Base-by-base conservation (phyloP, 305 asterid genomes). In the Ruellia speciosa region DNA sequence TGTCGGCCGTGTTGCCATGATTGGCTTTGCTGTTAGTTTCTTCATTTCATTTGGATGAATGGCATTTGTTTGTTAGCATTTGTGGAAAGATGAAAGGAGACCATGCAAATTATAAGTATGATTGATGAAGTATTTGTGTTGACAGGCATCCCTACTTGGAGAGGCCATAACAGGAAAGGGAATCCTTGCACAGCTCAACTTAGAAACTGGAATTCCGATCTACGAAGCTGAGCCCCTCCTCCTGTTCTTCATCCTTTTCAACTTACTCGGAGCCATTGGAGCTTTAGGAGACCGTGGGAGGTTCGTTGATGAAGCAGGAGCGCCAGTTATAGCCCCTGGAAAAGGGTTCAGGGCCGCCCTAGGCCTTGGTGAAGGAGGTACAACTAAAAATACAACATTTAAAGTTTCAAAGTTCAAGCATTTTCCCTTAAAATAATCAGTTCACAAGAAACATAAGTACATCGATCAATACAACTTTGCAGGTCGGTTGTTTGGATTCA, bases 1-100 rank as follows among this genome's bases (percentile, higher is more conserved):
- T 70, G 97, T 90, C 14, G 97, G 97, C 24, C 95, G 97, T 48
- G 96, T 90, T 47, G 97, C 97, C 65, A 90, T 90, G 97, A 75
- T 90, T 72, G 97, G 97, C 12, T 90, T 90, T 66, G 97, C 97
- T 68, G 97, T 87, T 18, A 77, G 90, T 72, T 24, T 6, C 3
- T n/a, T 17, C 9, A 3, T 12, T 15, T 4, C 7, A 5, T 45
- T 0, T 11, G 31, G 31, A 24, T 24, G 31, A 24, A 24, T 24
- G 31, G 31, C 31, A 24, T 24, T 24, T 24, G 31, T 24, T 2
- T 24, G 31, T 24, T n/a, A 12, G 13, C 4, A 12, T 39, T 7
- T 5, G 49, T 43, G 5, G 11, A 3, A 43, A 43, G 8, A 4
- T 11, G 16, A 43, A 5, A 12, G 49, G 11, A 4, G 5, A 43